These are phyloP conservation scores for Pistacia atlantica DNA, from an alignment of 345 rosid species.

Conservation along the genomic window DNA sequence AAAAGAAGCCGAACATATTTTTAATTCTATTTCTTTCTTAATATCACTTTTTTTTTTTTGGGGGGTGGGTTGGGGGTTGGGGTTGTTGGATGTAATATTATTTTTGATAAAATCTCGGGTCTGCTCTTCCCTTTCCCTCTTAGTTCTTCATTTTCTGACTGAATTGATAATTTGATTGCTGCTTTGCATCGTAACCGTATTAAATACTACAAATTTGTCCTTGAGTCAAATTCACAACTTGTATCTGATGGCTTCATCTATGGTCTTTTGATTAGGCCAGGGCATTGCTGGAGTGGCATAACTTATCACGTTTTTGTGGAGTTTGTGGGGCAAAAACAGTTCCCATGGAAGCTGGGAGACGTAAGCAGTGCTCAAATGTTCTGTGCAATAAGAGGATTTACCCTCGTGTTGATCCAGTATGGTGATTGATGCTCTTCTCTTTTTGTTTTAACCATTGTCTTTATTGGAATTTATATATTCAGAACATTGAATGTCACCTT, in stretches of 20 bases:
- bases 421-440: constrained; percentile 12
- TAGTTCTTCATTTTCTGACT: not conserved
- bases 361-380: constrained; percentile 70
- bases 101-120: not conserved
- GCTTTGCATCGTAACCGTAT: not conserved
- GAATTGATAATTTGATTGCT: not conserved
- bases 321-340: constrained; percentile 69
- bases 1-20: not conserved
- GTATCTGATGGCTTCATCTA: not conserved
- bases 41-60: not conserved
- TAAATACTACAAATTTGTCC: not conserved
- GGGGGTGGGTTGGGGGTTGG: too few relatives aligned
- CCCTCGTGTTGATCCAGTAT: constrained; percentile 94
- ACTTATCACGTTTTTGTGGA: constrained; percentile 71
- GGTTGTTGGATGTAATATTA: not conserved
- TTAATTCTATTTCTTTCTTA: too few relatives aligned
- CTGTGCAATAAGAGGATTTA: constrained; percentile 68
- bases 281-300: constrained; percentile 89
- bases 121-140: not conserved
- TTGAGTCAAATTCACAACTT: not conserved
- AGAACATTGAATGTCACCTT: constrained; percentile 5
- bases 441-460: constrained; percentile 4
- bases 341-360: constrained; percentile 79
- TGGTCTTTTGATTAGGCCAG: constrained; percentile 58
- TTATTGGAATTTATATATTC: not conserved